Evolutionary conservation across 2,329 filamentous ascomycete genomes (phyloP).

Genomic region (Geoglossum cookeanum): DNA sequence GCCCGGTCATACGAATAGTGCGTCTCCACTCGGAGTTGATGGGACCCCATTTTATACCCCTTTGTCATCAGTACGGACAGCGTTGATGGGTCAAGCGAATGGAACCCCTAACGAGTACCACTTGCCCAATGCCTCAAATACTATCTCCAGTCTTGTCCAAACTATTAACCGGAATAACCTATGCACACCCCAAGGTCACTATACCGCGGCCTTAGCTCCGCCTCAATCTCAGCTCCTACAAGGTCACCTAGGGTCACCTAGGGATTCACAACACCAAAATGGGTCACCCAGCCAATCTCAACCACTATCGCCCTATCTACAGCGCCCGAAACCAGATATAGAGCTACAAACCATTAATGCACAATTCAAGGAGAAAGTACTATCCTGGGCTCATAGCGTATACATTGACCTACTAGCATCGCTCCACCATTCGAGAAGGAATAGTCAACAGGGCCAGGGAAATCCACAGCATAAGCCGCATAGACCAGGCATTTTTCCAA

Average conservation of each 20-base stretch:
- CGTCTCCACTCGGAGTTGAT: background rate
- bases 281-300: background rate
- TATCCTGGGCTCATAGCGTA: slow-evolving; percentile 50
- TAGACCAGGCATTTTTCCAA: slow-evolving; percentile 40
- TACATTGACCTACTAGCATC: slow-evolving; percentile 46
- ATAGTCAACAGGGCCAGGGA: background rate
- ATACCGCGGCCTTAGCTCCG: background rate
- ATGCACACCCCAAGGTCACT: background rate
- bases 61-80: background rate
- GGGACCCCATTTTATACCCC: background rate
- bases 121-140: background rate
- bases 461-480: slow-evolving; percentile 25
- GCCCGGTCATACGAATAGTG: background rate
- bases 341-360: background rate
- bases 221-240: background rate
- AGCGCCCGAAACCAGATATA: background rate
- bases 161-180: background rate
- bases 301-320: background rate
- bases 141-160: background rate
- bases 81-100: background rate
- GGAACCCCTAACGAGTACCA: background rate
- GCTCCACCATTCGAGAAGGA: slow-evolving; percentile 1
- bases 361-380: slow-evolving; percentile 47
- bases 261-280: background rate
- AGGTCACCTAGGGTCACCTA: background rate